Base-by-base conservation (phyloP, 108 stramenopile genomes). In the Nitzschia sp. region DNA sequence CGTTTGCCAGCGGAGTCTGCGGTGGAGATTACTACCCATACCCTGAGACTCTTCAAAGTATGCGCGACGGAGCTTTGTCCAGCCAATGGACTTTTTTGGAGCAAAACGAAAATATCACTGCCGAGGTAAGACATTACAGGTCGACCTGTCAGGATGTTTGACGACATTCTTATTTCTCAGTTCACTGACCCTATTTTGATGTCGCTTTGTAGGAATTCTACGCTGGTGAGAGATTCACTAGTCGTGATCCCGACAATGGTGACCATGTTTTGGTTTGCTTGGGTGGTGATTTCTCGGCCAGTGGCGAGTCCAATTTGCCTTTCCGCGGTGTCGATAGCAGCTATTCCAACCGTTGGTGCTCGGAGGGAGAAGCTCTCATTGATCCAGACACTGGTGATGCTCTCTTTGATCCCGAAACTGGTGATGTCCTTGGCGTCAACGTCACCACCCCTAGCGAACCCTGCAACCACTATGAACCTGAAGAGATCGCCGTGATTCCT, bases 191-290 rank as follows among this genome's bases (percentile, higher is more conserved):
- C 57, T 17, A 31, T 11, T 58, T 26, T 31, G 27, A 30, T 31
- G 22, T 21, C 8, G 6, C 21, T 31, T 19, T n/a, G n/a, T 47
- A 68, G 53, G 44, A 81, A 35, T 81, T 81, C 52, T 78, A 77
- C 41, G 5, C 16, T 22, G 50, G 50, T 21, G 53, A 66, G 11
- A 47, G 59, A 17, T 58, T 85, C 9, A 44, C 61, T 41, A 67
- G 58, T 13, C 45, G 72, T 0, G 80, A 85, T 58, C 84, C 84
- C 2, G 75, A 85, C 60, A 52, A 79, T 46, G 84, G 71, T n/a
- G 63, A 85, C 22, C 79, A 81, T 35, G 62, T 85, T 0, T 21
- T 81, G 16, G 80, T 81, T 36, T 85, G 84, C 47, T 74, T 77
- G 47, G 80, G 72, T 62, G 84, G 80, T 11, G 36, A 81, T 28